Evolutionary conservation across 306 rosid genomes (phyloP), one percentile per base, ranked within the genome.

Genomic region (Hippophae tibetana): DNA sequence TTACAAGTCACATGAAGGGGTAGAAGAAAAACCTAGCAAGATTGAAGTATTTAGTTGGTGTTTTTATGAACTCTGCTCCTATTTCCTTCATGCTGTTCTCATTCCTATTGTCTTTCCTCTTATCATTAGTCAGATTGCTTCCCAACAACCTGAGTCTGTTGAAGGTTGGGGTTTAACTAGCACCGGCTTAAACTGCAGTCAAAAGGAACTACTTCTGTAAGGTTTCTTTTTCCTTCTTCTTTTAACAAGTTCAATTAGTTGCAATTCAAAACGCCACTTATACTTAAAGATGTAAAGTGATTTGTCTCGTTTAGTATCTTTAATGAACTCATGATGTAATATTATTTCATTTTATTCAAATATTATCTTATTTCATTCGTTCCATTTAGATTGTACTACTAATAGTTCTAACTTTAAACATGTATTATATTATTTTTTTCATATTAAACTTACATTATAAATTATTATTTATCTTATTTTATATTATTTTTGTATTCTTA

Each of bases 101-200:
- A 62, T 90, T 23, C 97, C 95, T 10, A 54, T 90, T 0, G 88
- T 90, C 2, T 90, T 90, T 63, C 97, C 97, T 25, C 93, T 90
- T 74, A 77, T 90, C 31, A 78, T 90, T 53, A 70, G 81, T 65
- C 95, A 84, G 74, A 72, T 85, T 18, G 80, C 73, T 3, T 27
- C 52, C 3, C 69, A 84, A 3, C 43, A 40, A 50, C 5, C 66
- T n/a, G 70, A 66, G 68, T 65, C 77, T 8, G 65, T 54, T 58
- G 69, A 71, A 6, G 69, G 72, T 13, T 79, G 74, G 82, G 7
- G 10, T 54, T 52, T 52, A 38, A 61, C 11, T 50, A 67, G 54
- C 67, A 73, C 65, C 8, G 70, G 63, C 11, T 9, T 58, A n/a
- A 55, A 31, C 68, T 90, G 97, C 65, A 12, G 57, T 11, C 66